Conservation (phyloP, 768 basidiomycete species). For the Boletus subcaerulescens region DNA sequence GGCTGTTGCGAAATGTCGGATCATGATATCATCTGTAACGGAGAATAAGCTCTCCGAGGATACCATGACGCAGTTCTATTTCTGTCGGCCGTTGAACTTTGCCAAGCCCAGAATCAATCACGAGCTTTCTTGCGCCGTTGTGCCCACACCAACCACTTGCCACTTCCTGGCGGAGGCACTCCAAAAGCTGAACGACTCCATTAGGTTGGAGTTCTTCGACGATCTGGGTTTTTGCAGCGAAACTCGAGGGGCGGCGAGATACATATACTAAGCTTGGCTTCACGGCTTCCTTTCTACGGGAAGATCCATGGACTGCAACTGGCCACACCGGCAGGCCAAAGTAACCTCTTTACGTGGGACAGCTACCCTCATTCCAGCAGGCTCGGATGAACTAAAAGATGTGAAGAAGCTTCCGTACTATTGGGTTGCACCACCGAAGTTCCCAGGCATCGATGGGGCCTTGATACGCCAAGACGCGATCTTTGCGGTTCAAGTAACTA, state of each 20-base stretch:
- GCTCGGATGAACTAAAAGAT: not conserved
- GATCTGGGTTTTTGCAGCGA: not conserved
- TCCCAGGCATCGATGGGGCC: not conserved
- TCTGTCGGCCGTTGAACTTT: not conserved
- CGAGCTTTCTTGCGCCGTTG: rapidly evolving
- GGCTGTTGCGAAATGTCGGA: not conserved
- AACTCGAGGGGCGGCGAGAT: not conserved
- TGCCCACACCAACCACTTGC: not conserved
- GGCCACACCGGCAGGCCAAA: not conserved
- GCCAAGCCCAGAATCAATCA: rapidly evolving
- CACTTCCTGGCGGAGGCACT: not conserved
- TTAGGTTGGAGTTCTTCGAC: not conserved
- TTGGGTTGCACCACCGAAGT: not conserved
- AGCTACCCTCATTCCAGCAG: not conserved
- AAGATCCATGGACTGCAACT: not conserved
- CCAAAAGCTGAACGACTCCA: not conserved
- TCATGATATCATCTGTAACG: too few species aligned
- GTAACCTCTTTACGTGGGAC: not conserved
- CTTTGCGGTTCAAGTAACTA: too few species aligned
- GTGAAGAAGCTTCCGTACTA: not conserved
- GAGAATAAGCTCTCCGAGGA: not conserved
- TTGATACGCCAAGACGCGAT: too few species aligned
- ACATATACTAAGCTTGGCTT: not conserved
- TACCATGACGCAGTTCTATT: not conserved
- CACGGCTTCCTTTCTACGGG: not conserved